Evolutionary conservation across 2,329 filamentous ascomycete genomes (phyloP).

Genomic region (Microsporum audouinii): DNA sequence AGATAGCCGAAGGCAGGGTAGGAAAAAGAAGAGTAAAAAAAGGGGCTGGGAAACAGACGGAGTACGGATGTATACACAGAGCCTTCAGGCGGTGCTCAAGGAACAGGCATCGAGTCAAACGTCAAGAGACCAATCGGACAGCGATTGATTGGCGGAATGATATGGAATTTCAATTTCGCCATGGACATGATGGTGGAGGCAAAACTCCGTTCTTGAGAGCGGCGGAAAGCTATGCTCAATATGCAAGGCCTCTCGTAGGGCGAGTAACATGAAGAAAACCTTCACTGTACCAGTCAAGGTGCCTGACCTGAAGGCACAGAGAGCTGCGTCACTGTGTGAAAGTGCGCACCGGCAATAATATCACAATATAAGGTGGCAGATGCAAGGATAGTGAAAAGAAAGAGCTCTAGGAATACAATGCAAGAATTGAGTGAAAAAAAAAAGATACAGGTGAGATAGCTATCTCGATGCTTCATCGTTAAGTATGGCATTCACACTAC

Average conservation of each 20-base stretch:
- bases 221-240: not conserved
- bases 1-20: not conserved
- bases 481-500: not conserved
- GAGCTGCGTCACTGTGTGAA: slow-evolving; percentile 1
- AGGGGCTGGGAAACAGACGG: not conserved
- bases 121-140: not conserved
- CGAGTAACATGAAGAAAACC: not conserved
- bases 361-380: slow-evolving; percentile 3
- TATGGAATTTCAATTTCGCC: not conserved
- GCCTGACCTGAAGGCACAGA: not conserved
- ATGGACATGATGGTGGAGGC: not conserved
- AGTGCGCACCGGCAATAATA: slow-evolving; percentile 1
- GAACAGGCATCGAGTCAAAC: not conserved
- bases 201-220: not conserved
- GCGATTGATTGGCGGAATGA: not conserved
- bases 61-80: not conserved
- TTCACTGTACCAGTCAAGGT: not conserved
- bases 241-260: not conserved
- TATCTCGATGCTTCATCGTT: not conserved
- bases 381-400: not conserved
- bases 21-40: not conserved
- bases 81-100: not conserved
- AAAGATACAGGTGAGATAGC: not conserved
- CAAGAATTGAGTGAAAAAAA: not conserved
- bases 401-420: slow-evolving; percentile 1